phyloP scores from a whole-genome alignment of 2,329 filamentous ascomycete species.

The Claviceps sp. region DNA sequence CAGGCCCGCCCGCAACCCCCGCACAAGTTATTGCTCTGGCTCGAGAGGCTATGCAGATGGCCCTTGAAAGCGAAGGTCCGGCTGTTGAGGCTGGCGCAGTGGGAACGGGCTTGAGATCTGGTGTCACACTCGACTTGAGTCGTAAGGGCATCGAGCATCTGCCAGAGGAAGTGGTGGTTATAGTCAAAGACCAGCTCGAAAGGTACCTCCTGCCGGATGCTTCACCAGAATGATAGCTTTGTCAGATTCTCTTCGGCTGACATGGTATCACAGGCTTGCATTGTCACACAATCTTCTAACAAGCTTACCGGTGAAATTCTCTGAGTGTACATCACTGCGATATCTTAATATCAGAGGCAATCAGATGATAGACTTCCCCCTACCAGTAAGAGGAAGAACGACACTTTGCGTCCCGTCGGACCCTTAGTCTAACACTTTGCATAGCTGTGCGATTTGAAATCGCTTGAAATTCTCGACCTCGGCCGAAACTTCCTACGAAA shows the following conservation, averaged over 20 bases:
- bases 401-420: constrained; percentile 4
- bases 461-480: constrained; percentile 85
- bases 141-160: constrained; percentile 59
- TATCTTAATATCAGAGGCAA: constrained; percentile 75
- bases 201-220: constrained; percentile 31
- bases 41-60: constrained; percentile 52
- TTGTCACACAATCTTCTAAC: constrained; percentile 68
- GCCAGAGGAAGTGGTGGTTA: constrained; percentile 60
- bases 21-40: constrained; percentile 52
- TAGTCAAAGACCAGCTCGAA: constrained; percentile 62
- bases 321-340: constrained; percentile 63
- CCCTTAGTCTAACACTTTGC: constrained; percentile 11
- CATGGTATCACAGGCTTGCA: constrained; percentile 43
- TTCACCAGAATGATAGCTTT: not conserved
- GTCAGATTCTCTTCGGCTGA: constrained; percentile 1
- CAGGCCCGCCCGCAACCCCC: constrained; percentile 37
- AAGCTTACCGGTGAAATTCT: constrained; percentile 55
- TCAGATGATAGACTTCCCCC: constrained; percentile 49
- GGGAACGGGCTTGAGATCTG: constrained; percentile 49
- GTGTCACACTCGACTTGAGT: constrained; percentile 67
- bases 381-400: constrained; percentile 30
- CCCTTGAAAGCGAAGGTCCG: constrained; percentile 52
- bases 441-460: constrained; percentile 72
- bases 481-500: constrained; percentile 72
- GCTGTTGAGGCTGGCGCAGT: constrained; percentile 45